Percentiles rank a stretch among this genome's conserved stretches.
These are phyloP conservation scores for Skeletonema menzelii DNA, from an alignment of 108 stramenopile species.

Conservation along the genomic window DNA sequence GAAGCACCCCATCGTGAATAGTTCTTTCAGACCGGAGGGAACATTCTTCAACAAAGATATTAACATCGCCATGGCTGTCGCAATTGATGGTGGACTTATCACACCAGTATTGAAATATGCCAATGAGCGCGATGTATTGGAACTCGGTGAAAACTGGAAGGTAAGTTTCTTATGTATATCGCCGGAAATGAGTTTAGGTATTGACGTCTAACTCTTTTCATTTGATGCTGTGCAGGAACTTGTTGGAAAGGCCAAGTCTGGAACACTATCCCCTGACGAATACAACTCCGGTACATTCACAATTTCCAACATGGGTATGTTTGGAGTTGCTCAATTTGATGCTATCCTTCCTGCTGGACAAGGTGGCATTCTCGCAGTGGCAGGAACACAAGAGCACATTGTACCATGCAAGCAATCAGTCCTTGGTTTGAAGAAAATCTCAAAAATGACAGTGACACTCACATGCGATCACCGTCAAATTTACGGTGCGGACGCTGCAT, in stretches of 20 bases:
- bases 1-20: constrained; percentile 95
- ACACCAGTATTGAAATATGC: constrained; percentile 94
- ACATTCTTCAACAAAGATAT: constrained; percentile 93
- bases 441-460: constrained; percentile 96
- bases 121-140: constrained; percentile 87
- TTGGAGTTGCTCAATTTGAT: constrained; percentile 94
- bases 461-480: constrained; percentile 98
- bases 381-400: constrained; percentile 83
- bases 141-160: constrained; percentile 93
- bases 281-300: constrained; percentile 96
- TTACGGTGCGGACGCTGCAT: constrained; percentile 95
- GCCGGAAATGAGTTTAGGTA: not conserved
- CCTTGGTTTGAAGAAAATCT: constrained; percentile 90
- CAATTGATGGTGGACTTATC: constrained; percentile 98
- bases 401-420: constrained; percentile 74
- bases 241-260: constrained; percentile 81
- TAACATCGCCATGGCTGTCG: constrained; percentile 98
- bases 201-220: not conserved
- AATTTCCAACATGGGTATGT: constrained; percentile 99
- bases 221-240: constrained; percentile 54
- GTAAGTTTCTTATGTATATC: constrained; percentile 14
- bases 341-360: constrained; percentile 92
- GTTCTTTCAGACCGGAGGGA: constrained; percentile 81
- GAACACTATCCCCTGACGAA: constrained; percentile 88
- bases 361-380: constrained; percentile 95